Percentiles rank a stretch among this genome's conserved stretches.
Conservation (phyloP, 1,284 basidiomycete species). For the Papiliotrema terrestris region DNA sequence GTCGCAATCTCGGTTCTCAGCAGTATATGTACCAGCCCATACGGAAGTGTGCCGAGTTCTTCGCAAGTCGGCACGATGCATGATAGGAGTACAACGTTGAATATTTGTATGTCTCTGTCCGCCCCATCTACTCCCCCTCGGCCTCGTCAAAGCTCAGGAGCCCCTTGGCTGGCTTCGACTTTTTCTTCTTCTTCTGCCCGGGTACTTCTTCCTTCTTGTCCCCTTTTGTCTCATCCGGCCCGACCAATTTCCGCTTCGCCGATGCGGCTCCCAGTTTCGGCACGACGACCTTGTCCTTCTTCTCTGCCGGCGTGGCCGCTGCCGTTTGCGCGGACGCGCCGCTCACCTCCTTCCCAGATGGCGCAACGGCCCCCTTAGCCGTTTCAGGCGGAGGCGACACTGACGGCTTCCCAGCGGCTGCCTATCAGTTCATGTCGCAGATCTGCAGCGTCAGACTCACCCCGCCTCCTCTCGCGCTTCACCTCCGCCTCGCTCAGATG, state of each 20-base stretch:
- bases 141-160: constrained; percentile 45
- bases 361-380: not conserved
- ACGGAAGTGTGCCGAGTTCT: no score
- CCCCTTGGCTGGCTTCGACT: constrained; percentile 39
- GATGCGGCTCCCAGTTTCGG: constrained; percentile 13
- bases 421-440: not conserved
- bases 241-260: constrained; percentile 40
- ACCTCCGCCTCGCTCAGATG: constrained; percentile 71
- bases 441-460: constrained; percentile 50
- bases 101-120: not conserved
- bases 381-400: constrained; percentile 13
- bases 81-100: not conserved
- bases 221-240: constrained; percentile 10
- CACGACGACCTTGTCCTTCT: constrained; percentile 8
- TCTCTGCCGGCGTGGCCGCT: not conserved
- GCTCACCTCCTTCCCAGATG: not conserved
- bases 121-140: constrained; percentile 22
- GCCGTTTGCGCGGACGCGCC: not conserved
- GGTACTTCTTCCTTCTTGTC: not conserved
- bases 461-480: constrained; percentile 69
- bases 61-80: not conserved
- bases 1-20: no score
- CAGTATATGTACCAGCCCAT: not conserved
- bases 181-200: constrained; percentile 29
- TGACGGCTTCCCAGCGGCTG: constrained; percentile 22